Percentiles rank a stretch among this genome's conserved stretches.
phyloP scores from a whole-genome alignment of 306 rosid genomes.

The Crotalaria pallida region DNA sequence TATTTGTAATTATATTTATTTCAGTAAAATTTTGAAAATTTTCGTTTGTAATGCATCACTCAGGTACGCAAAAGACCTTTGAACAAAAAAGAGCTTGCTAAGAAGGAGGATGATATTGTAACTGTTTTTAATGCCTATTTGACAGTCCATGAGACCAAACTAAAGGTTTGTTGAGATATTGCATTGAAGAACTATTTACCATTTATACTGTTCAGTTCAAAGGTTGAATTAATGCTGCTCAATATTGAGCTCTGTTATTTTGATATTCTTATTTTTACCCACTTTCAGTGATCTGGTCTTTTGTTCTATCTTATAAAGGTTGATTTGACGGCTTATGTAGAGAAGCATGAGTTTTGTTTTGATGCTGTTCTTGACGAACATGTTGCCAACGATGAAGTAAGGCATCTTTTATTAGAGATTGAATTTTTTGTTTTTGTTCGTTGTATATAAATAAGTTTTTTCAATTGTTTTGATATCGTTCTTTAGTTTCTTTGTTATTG shows the following conservation, averaged over 20 bases:
- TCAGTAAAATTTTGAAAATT: neutral
- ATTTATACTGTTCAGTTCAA: slow-evolving; percentile 6
- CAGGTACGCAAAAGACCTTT: slow-evolving; percentile 97
- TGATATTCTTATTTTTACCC: neutral
- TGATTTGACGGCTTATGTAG: slow-evolving; percentile 98
- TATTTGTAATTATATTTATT: neutral
- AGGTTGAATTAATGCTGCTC: slow-evolving; percentile 19
- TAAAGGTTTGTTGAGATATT: slow-evolving; percentile 56
- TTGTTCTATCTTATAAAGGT: slow-evolving; percentile 50
- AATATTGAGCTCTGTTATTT: neutral
- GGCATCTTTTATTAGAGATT: neutral
- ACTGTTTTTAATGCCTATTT: slow-evolving; percentile 55
- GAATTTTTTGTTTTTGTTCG: too few relatives aligned
- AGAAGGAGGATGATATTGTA: slow-evolving; percentile 95
- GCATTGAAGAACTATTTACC: slow-evolving; percentile 5
- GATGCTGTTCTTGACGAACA: slow-evolving; percentile 88
- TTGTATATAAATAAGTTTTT: too few relatives aligned
- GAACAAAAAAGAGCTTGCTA: slow-evolving; percentile 88
- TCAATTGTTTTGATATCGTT: neutral
- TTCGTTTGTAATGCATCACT: slow-evolving; percentile 16
- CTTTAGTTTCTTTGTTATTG: neutral
- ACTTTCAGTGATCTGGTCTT: neutral
- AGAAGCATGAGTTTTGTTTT: slow-evolving; percentile 96
- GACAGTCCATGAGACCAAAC: slow-evolving; percentile 86
- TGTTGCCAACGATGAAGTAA: slow-evolving; percentile 89